Conservation (phyloP, 2,329 filamentous ascomycete genomes). For the Ascochyta viciae-villosae region DNA sequence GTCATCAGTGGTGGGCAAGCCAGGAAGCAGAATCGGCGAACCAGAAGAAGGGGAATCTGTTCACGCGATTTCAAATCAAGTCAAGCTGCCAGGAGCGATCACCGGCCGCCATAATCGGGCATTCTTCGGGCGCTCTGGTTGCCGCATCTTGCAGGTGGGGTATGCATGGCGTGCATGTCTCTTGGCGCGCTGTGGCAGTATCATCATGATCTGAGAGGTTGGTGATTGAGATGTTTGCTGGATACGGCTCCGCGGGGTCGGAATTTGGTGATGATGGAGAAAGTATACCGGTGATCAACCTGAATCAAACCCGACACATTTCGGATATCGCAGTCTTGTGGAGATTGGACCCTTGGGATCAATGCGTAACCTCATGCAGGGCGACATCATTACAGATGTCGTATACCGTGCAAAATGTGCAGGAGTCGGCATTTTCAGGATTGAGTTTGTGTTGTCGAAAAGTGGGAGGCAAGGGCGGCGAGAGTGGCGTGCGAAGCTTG, state of each 20-base stretch:
- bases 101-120: constrained; percentile 33
- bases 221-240: constrained; percentile 5
- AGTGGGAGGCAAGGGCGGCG: constrained; percentile 6
- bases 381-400: constrained; percentile 13
- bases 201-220: constrained; percentile 20
- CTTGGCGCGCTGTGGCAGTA: constrained; percentile 27
- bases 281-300: constrained; percentile 11
- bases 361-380: constrained; percentile 12
- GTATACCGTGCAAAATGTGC: not conserved
- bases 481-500: constrained; percentile 13
- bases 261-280: constrained; percentile 2
- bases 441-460: constrained; percentile 9
- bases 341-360: constrained; percentile 9
- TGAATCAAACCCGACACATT: constrained; percentile 2
- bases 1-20: constrained; percentile 19
- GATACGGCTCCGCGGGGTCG: constrained; percentile 9
- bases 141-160: constrained; percentile 18
- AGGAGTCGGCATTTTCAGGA: constrained; percentile 5
- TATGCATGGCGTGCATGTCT: constrained; percentile 9
- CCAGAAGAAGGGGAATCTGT: constrained; percentile 12
- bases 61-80: constrained; percentile 27
- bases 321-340: constrained; percentile 8
- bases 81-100: constrained; percentile 26
- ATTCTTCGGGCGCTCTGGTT: constrained; percentile 37
- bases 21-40: constrained; percentile 18